Conservation (phyloP, 176 grass and related monocot species). For the Zoysia japonica region DNA sequence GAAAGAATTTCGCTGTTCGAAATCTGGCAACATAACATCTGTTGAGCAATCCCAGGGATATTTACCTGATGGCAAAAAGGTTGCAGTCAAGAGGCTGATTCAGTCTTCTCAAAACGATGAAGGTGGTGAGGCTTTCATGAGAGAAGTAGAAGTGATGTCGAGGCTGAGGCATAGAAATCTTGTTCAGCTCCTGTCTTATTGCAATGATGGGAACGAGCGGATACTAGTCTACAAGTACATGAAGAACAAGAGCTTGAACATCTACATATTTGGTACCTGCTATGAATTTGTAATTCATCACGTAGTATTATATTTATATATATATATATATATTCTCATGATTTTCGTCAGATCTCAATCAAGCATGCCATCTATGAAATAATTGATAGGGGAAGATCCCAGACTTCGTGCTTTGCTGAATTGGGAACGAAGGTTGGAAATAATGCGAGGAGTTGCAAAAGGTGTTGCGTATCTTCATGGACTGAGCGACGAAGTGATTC, state of each 20-base stretch:
- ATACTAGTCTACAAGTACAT: conserved; percentile 37
- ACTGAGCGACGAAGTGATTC: conserved; percentile 30
- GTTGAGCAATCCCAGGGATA: not conserved
- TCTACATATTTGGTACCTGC: conserved; percentile 39
- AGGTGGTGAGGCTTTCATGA: not conserved
- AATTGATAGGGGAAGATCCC: not conserved
- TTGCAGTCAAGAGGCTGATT: conserved; percentile 35
- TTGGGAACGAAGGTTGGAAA: conserved; percentile 26
- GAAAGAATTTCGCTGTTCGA: not conserved
- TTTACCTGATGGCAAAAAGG: conserved; percentile 12
- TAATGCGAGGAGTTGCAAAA: not conserved
- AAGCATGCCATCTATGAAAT: not conserved
- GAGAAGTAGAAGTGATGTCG: conserved; percentile 44
- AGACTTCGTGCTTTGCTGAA: not conserved
- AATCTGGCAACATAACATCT: not conserved
- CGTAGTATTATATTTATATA: not conserved
- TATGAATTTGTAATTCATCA: not conserved
- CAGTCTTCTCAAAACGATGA: not conserved
- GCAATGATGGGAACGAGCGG: not conserved
- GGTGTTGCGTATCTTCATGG: conserved; percentile 41
- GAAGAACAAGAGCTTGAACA: conserved; percentile 11
- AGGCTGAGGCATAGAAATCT: conserved; percentile 22
- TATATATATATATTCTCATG: too few relatives aligned
- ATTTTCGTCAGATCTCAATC: not conserved
- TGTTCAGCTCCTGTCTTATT: conserved; percentile 31